Evolutionary conservation across 2,329 filamentous ascomycete genomes (phyloP).

Genomic region (Dichotomopilus funicola): DNA sequence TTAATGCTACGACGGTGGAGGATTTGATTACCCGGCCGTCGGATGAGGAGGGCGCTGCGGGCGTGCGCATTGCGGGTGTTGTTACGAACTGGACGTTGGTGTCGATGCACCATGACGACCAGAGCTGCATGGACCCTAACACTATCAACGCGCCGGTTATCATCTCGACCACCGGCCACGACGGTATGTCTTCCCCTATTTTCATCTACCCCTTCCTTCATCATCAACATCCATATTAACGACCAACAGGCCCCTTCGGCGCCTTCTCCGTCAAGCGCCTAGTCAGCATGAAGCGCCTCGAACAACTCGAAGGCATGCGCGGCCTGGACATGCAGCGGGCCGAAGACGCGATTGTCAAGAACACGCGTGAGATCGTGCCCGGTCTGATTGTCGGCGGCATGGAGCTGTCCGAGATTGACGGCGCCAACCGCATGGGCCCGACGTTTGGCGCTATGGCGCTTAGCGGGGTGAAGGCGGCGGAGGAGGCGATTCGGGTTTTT

Average conservation of each 20-base stretch:
- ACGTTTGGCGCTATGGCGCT: constrained; percentile 88
- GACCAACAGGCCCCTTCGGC: constrained; percentile 59
- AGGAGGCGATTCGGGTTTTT: constrained; percentile 74
- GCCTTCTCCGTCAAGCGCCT: constrained; percentile 88
- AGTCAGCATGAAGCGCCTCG: constrained; percentile 77
- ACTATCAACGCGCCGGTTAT: constrained; percentile 89
- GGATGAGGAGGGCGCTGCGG: constrained; percentile 32
- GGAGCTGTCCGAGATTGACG: constrained; percentile 87
- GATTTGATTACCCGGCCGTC: constrained; percentile 79
- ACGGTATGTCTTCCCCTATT: constrained; percentile 41
- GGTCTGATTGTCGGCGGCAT: constrained; percentile 91
- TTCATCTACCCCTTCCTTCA: not conserved
- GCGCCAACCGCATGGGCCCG: constrained; percentile 85
- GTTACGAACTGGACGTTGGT: constrained; percentile 97
- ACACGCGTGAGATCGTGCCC: constrained; percentile 79
- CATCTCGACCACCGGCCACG: constrained; percentile 86
- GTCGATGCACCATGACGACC: constrained; percentile 78
- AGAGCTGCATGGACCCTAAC: constrained; percentile 95
- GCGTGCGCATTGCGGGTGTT: constrained; percentile 73
- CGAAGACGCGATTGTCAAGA: constrained; percentile 90
- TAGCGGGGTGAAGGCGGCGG: constrained; percentile 82
- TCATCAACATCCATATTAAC: not conserved
- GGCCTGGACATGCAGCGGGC: constrained; percentile 88
- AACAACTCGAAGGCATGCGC: constrained; percentile 84
- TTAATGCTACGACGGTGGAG: constrained; percentile 90